A percentile compares a stretch with the other conserved stretches of the same genome.
phyloP scores from a whole-genome alignment of 164 flowering plant species.

The Stephania yunnanensis region DNA sequence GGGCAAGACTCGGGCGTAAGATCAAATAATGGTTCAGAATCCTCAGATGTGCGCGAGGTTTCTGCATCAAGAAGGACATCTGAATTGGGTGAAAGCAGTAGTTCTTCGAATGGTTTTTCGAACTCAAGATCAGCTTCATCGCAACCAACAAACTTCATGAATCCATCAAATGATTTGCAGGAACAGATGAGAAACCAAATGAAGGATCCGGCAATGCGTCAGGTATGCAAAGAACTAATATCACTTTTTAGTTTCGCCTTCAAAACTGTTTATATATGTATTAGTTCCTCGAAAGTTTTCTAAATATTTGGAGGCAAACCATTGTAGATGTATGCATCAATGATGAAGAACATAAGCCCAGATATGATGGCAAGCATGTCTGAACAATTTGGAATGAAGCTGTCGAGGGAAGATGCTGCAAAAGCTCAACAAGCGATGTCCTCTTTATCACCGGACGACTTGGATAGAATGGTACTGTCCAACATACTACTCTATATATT shows the following conservation, averaged over 20 bases:
- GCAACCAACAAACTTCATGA: conserved; percentile 34
- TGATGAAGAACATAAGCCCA: conserved; percentile 91
- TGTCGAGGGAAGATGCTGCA: conserved; percentile 82
- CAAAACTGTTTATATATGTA: neutral
- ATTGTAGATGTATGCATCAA: conserved; percentile 78
- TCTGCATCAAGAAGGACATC: conserved; percentile 19
- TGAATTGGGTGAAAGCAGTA: conserved; percentile 44
- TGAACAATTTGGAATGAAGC: conserved; percentile 84
- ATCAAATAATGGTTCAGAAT: conserved; percentile 24
- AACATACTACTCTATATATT: neutral
- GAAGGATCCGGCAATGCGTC: conserved; percentile 91
- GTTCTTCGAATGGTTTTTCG: conserved; percentile 33
- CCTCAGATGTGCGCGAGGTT: conserved; percentile 21
- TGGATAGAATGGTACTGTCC: conserved; percentile 81
- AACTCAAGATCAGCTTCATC: conserved; percentile 24
- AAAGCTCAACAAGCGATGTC: conserved; percentile 97
- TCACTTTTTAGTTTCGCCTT: neutral
- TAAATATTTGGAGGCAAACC: conserved; percentile 6
- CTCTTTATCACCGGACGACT: conserved; percentile 74
- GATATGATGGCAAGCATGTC: conserved; percentile 97
- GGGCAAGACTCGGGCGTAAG: conserved; percentile 30
- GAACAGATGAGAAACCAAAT: conserved; percentile 88
- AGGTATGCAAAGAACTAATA: conserved; percentile 37
- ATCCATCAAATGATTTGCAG: conserved; percentile 55
- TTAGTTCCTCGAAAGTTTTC: neutral